Conservation (phyloP, 2,329 filamentous ascomycete species). For the Verticillium longisporum region DNA sequence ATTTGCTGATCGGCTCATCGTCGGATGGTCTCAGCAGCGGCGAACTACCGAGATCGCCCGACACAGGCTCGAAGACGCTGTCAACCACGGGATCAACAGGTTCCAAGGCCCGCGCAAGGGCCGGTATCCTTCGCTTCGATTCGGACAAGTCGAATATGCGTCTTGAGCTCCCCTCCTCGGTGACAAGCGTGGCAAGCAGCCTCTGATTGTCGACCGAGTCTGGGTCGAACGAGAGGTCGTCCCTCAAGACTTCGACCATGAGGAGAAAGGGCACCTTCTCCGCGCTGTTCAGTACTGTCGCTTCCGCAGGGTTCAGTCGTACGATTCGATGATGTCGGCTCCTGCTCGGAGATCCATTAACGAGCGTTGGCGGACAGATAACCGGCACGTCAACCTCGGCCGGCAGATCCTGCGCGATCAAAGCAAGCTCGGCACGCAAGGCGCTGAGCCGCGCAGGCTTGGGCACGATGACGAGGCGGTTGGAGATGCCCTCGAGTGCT, state of each 20-base stretch:
- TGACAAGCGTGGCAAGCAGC: conserved; percentile 50
- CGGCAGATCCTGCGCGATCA: conserved; percentile 74
- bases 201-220: conserved; percentile 65
- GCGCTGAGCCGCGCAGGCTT: conserved; percentile 78
- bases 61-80: conserved; percentile 78
- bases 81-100: conserved; percentile 44
- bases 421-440: conserved; percentile 69
- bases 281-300: conserved; percentile 79
- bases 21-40: conserved; percentile 56
- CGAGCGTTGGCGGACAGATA: conserved; percentile 69
- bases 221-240: conserved; percentile 79
- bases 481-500: conserved; percentile 77
- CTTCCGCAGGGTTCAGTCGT: conserved; percentile 74
- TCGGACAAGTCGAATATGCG: conserved; percentile 65
- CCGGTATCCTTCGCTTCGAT: conserved; percentile 42
- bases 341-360: conserved; percentile 65
- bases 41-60: conserved; percentile 70
- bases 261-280: conserved; percentile 80
- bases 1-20: conserved; percentile 24
- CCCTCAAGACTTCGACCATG: conserved; percentile 75
- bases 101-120: neutral
- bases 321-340: conserved; percentile 80
- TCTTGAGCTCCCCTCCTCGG: conserved; percentile 49
- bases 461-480: conserved; percentile 73
- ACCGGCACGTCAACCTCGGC: conserved; percentile 79